Evolutionary conservation across 202 grass and related monocot species (phyloP).

Genomic region (Dendrocalamus latiflorus): DNA sequence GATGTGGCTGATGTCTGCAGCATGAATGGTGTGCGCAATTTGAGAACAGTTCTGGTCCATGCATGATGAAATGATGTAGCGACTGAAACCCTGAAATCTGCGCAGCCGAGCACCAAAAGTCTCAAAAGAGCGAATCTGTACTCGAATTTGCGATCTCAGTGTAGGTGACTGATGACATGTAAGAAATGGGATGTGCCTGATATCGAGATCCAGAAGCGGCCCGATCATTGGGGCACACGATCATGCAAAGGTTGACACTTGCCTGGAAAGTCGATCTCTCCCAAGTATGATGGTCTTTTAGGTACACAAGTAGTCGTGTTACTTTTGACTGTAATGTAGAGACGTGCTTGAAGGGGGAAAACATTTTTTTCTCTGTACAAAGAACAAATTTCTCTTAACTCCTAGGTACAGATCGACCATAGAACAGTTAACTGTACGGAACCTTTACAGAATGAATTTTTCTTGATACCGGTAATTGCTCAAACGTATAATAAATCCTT

Average conservation of each 20-base stretch:
- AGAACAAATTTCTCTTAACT: not conserved
- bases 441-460: not conserved
- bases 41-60: not conserved
- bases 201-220: constrained; percentile 5
- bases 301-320: not conserved
- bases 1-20: not conserved
- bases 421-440: not conserved
- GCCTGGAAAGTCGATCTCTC: not conserved
- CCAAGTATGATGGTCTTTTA: not conserved
- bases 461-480: not conserved
- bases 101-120: not conserved
- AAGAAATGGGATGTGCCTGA: not conserved
- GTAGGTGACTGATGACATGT: not conserved
- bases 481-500: not conserved
- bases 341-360: not conserved
- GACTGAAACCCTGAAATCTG: not conserved
- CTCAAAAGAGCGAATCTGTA: not conserved
- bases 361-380: not conserved
- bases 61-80: not conserved
- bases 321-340: not conserved
- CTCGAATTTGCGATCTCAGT: not conserved
- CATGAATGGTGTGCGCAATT: not conserved
- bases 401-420: not conserved
- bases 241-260: constrained; percentile 19
- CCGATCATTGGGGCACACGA: constrained; percentile 16